A percentile compares a stretch with the other conserved stretches of the same genome.
These are phyloP conservation scores for Salvia hispanica DNA, from an alignment of 257 asterid genomes.

Conservation along the genomic window DNA sequence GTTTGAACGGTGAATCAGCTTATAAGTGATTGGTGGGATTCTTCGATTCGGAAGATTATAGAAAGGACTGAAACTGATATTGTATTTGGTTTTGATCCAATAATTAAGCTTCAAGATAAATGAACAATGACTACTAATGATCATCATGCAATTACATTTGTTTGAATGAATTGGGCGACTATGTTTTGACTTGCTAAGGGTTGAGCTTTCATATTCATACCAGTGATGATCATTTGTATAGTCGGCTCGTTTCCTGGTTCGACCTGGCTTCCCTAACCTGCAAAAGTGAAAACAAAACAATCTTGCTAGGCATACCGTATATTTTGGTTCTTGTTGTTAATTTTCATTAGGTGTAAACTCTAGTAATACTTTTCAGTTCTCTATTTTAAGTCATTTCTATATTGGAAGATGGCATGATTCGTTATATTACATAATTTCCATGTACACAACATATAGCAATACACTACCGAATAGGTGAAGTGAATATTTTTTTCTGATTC, in stretches of 20 bases:
- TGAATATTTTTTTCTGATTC: not conserved
- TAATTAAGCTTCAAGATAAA: not conserved
- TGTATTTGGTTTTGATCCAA: not conserved
- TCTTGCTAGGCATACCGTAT: not conserved
- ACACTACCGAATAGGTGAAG: not conserved
- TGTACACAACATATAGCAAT: not conserved
- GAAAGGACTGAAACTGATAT: not conserved
- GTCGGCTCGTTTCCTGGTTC: not conserved
- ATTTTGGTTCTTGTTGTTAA: not conserved
- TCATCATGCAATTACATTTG: not conserved
- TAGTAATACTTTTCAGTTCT: not conserved
- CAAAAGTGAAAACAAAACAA: not conserved
- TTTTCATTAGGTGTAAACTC: not conserved
- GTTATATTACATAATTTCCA: not conserved
- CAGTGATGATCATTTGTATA: not conserved
- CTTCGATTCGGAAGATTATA: not conserved
- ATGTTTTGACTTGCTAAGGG: not conserved
- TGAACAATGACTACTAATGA: not conserved
- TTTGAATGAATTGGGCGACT: not conserved
- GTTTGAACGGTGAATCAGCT: constrained; percentile 3
- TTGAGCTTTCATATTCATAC: not conserved
- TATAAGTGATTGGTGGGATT: not conserved
- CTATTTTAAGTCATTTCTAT: not conserved
- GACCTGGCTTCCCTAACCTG: not conserved
- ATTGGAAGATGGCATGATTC: not conserved